Evolutionary conservation across 1,139 yeast species (phyloP), one percentile per base, ranked within the genome.

Genomic region (Lodderomyces pseudojiufengensis): DNA sequence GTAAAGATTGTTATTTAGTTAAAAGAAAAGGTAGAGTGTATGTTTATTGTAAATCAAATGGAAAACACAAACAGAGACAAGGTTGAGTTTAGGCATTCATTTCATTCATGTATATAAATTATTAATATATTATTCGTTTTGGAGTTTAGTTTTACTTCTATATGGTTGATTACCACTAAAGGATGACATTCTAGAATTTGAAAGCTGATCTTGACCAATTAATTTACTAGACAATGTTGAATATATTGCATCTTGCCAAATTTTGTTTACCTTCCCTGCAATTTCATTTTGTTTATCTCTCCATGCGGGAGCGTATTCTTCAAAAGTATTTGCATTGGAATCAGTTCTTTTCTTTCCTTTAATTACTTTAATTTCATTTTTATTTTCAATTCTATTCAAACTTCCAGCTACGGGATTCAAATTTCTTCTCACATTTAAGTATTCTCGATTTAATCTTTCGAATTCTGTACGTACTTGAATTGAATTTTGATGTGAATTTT

Each of bases 1-100:
- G 97, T 61, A 73, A 81, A 36, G 94, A 87, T 56, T 92, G 98
- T 59, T 90, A 88, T 57, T 74, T 86, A 64, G 96, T 92, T 11
- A 83, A 94, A 63, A 80, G 97, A 64, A 90, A 88, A 64, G 97
- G 97, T 25, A 73, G 95, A 54, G 94, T 88, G 16, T 88, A 85
- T 49, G 95, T 90, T 27, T 84, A 85, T 58, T 92, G 97, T 70
- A 90, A 90, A 59, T 70, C 92, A 32, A 87, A 88, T 59, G 88
- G 90, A 45, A 87, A 87, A 63, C 98, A 92, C 63, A 92, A 92
- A 65, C 98, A 92, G 63, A 86, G 97, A 64, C 97, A 90, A 64
- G 96, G 96, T 47, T 90, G 61, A 60, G 29, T 10, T n/a, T n/a
- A 18, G 7, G 7, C 20, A n/a, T 14, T 28, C 15, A 5, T 9